These are phyloP conservation scores for Apiosordaria backusii DNA, from an alignment of 495 filamentous ascomycete species.

Conservation along the genomic window DNA sequence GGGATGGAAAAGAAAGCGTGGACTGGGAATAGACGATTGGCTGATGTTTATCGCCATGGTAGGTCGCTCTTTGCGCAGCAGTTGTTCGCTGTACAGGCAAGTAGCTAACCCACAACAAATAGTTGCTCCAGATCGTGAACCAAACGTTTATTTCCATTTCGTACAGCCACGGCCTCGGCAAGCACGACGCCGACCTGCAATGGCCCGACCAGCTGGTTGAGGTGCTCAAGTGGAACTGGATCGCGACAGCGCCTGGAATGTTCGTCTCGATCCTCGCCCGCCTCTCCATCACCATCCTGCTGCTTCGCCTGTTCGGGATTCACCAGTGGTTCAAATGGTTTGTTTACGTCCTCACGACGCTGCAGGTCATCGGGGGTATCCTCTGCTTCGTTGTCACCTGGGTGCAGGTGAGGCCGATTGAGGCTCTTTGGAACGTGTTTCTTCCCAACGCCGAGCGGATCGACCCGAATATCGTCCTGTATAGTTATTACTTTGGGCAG, in stretches of 20 bases:
- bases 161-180: slow-evolving; percentile 10
- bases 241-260: background rate
- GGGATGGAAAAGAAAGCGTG: slow-evolving; percentile 1
- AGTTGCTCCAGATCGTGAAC: slow-evolving; percentile 11
- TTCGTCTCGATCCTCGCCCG: slow-evolving; percentile 11
- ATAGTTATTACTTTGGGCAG: background rate
- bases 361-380: background rate
- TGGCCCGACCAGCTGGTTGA: slow-evolving; percentile 11
- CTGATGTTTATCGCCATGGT: slow-evolving; percentile 15
- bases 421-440: slow-evolving; percentile 10
- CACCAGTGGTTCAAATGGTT: slow-evolving; percentile 20
- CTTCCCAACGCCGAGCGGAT: background rate
- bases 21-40: slow-evolving; percentile 10
- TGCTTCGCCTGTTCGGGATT: slow-evolving; percentile 19
- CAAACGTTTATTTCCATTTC: slow-evolving; percentile 8
- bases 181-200: slow-evolving; percentile 1
- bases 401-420: background rate
- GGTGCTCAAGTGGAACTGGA: slow-evolving; percentile 9
- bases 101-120: slow-evolving; percentile 1
- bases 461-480: slow-evolving; percentile 1
- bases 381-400: background rate
- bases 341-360: slow-evolving; percentile 10
- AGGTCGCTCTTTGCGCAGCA: background rate
- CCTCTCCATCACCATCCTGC: slow-evolving; percentile 19
- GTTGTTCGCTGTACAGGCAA: background rate